Conservation (phyloP, 2,329 filamentous ascomycete species). For the Fusarium metavorans region DNA sequence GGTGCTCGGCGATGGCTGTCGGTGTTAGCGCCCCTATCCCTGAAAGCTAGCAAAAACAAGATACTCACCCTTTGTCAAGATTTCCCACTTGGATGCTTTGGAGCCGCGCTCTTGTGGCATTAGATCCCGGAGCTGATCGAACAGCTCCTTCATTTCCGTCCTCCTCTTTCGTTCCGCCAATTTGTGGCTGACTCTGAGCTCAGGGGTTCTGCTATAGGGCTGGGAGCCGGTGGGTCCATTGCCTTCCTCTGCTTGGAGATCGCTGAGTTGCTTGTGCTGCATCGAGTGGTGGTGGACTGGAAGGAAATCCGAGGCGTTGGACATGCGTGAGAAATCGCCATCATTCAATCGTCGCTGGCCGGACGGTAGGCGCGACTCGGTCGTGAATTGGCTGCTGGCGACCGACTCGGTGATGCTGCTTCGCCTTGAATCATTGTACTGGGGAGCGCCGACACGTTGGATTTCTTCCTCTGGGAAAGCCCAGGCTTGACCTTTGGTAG, state of each 20-base stretch:
- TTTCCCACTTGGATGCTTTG: constrained; percentile 92
- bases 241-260: constrained; percentile 71
- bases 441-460: constrained; percentile 60
- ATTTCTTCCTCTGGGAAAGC: constrained; percentile 83
- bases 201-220: constrained; percentile 85
- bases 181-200: constrained; percentile 86
- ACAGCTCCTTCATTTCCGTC: constrained; percentile 90
- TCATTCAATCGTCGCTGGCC: constrained; percentile 82
- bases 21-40: constrained; percentile 18
- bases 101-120: constrained; percentile 85
- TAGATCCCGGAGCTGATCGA: constrained; percentile 82
- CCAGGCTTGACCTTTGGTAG: constrained; percentile 86
- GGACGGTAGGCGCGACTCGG: constrained; percentile 76
- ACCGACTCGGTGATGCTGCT: constrained; percentile 83
- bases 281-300: constrained; percentile 79
- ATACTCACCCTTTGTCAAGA: constrained; percentile 81
- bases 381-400: constrained; percentile 83
- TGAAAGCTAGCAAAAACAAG: neutral
- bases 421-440: constrained; percentile 74
- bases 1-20: constrained; percentile 72
- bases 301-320: constrained; percentile 67
- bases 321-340: constrained; percentile 62
- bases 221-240: constrained; percentile 67
- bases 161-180: constrained; percentile 85
- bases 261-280: constrained; percentile 78